These are phyloP conservation scores for Dendrobium huoshanense DNA, from an alignment of 106 monocot genomes.

Conservation along the genomic window DNA sequence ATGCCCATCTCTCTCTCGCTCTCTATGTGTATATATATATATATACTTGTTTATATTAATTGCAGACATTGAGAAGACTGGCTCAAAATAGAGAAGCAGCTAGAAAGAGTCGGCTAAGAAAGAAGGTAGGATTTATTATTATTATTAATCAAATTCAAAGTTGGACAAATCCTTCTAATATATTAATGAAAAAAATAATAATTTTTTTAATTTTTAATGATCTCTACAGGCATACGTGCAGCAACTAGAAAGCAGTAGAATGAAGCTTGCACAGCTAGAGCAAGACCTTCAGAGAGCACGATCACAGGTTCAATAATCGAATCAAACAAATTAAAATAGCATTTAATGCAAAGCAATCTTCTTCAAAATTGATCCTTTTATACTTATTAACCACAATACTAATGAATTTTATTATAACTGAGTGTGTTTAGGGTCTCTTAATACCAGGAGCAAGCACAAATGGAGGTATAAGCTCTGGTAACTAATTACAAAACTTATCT, in stretches of 20 bases:
- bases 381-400: not conserved
- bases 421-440: constrained; percentile 51
- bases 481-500: not conserved
- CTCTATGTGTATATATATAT: not conserved
- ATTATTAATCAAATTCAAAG: not conserved
- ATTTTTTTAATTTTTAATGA: not conserved
- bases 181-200: not conserved
- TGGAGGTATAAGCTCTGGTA: constrained; percentile 74
- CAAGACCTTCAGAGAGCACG: constrained; percentile 67
- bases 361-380: not conserved
- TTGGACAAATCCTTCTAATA: not conserved
- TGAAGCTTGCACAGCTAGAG: constrained; percentile 56
- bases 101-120: constrained; percentile 64
- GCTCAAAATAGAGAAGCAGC: constrained; percentile 84
- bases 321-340: not conserved
- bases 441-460: constrained; percentile 40
- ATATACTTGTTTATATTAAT: not conserved
- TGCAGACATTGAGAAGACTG: constrained; percentile 53
- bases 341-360: not conserved
- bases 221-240: constrained; percentile 64
- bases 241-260: constrained; percentile 61
- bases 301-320: constrained; percentile 47
- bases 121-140: constrained; percentile 41
- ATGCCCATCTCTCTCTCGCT: too few species aligned
- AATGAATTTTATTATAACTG: not conserved